Conservation (phyloP, 768 basidiomycete species). For the Favolaschia claudopus region DNA sequence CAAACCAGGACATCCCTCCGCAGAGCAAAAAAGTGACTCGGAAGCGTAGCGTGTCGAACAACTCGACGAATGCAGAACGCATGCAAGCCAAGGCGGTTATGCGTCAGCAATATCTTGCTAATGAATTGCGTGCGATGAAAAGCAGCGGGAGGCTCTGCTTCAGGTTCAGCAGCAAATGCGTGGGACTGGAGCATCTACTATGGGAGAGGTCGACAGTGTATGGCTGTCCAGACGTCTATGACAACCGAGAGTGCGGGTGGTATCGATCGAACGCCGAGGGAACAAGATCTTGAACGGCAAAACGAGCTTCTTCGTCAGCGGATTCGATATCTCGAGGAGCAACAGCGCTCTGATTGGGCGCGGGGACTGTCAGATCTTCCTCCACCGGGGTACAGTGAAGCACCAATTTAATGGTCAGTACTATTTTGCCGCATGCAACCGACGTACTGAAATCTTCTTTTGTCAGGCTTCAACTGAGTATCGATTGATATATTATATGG, state of each 20-base stretch:
- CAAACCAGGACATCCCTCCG: not conserved
- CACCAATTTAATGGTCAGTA: no score
- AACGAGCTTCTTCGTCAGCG: not conserved
- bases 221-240: no score
- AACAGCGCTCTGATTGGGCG: not conserved
- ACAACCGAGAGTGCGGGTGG: not conserved
- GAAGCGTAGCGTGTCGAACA: not conserved
- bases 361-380: not conserved
- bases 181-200: no score
- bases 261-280: not conserved
- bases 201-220: no score
- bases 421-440: no score
- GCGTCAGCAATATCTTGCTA: not conserved
- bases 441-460: no score
- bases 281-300: not conserved
- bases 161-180: not conserved
- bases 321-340: not conserved
- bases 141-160: not conserved
- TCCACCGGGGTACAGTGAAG: no score
- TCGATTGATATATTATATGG: no score
- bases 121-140: not conserved
- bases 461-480: no score
- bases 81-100: not conserved
- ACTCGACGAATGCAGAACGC: not conserved
- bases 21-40: not conserved